Conservation (phyloP, 192 early-diverging fungal species). For the Chytriomyces sp. region DNA sequence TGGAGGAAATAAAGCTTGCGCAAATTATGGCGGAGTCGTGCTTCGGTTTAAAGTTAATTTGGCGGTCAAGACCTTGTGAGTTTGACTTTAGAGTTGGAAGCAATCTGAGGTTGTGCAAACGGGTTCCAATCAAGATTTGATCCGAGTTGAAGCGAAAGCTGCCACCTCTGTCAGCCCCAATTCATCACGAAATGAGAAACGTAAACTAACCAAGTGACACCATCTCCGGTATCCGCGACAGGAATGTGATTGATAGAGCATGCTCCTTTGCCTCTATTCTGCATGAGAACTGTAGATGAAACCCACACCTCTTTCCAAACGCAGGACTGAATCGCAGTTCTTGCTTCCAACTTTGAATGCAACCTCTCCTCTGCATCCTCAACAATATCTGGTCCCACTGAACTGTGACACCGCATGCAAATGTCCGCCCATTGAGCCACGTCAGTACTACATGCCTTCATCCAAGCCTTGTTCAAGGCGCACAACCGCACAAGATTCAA, state of each 20-base stretch:
- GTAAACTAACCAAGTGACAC: constrained; percentile 32
- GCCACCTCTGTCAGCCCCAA: neutral
- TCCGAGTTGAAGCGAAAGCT: constrained; percentile 38
- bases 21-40: constrained; percentile 18
- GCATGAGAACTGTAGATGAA: neutral
- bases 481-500: neutral
- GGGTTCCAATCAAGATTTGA: constrained; percentile 35
- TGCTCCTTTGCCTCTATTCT: constrained; percentile 26
- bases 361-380: neutral
- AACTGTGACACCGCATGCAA: neutral
- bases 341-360: neutral
- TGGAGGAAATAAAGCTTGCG: neutral
- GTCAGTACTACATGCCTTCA: neutral
- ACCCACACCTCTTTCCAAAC: constrained; percentile 39
- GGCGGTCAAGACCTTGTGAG: neutral
- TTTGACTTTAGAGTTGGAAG: neutral
- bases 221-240: constrained; percentile 34
- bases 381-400: constrained; percentile 2
- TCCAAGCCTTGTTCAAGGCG: neutral
- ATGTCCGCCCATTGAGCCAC: neutral
- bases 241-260: constrained; percentile 7
- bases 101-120: constrained; percentile 29
- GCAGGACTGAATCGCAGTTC: neutral
- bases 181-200: neutral
- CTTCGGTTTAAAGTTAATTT: neutral